Evolutionary conservation across 2,329 filamentous ascomycete genomes (phyloP).

Genomic region (Teratosphaeria pseudoeucalypti): DNA sequence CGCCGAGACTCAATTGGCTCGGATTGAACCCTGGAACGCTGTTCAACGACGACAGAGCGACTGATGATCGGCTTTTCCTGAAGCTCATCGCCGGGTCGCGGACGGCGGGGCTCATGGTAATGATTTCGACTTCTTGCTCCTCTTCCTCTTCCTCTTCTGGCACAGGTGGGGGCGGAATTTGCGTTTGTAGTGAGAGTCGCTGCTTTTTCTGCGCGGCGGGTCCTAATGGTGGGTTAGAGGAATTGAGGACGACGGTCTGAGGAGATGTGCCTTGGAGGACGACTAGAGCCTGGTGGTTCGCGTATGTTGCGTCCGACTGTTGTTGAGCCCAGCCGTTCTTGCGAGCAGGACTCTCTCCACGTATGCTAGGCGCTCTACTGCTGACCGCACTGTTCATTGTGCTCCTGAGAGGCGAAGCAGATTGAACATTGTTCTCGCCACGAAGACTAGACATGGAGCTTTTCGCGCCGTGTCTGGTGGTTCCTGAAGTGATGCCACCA

Average conservation of each 20-base stretch:
- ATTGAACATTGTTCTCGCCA: constrained; percentile 1
- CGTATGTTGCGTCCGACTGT: not conserved
- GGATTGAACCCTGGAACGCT: not conserved
- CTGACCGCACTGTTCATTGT: constrained; percentile 2
- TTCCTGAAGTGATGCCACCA: not conserved
- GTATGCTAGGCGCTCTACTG: not conserved
- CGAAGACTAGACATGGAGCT: constrained; percentile 4
- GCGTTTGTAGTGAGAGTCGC: constrained; percentile 8
- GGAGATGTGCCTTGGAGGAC: constrained; percentile 5
- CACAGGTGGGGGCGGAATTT: constrained; percentile 13
- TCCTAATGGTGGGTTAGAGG: not conserved
- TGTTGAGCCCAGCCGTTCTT: constrained; percentile 2
- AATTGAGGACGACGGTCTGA: not conserved
- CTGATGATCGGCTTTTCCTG: constrained; percentile 4
- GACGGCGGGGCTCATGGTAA: constrained; percentile 14
- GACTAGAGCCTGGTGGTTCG: constrained; percentile 4
- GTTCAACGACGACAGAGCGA: not conserved
- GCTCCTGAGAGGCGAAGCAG: constrained; percentile 3
- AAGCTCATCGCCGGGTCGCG: constrained; percentile 7
- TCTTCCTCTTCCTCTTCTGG: constrained; percentile 10
- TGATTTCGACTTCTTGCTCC: constrained; percentile 13
- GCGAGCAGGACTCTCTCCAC: constrained; percentile 1
- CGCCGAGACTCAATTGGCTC: not conserved
- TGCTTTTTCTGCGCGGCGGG: constrained; percentile 2
- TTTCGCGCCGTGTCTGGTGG: constrained; percentile 2